Evolutionary conservation across 2,329 filamentous ascomycete genomes (phyloP).

Genomic region (Tolypocladium tundrense): DNA sequence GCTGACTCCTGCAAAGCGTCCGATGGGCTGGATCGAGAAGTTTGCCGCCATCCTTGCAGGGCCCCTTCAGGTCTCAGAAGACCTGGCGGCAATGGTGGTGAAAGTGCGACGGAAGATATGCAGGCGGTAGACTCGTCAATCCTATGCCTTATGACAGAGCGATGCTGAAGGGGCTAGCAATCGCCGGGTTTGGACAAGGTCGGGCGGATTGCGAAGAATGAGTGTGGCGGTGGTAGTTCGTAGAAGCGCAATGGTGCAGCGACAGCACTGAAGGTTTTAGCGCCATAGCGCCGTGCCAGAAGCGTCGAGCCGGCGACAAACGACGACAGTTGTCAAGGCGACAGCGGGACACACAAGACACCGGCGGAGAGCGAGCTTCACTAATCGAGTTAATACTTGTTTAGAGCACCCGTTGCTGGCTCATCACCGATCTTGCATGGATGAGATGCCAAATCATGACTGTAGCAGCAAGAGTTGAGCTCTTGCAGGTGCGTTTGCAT

Average conservation of each 20-base stretch:
- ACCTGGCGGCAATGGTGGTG: background rate
- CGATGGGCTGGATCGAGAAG: constrained; percentile 61
- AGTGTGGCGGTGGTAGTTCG: too few relatives aligned
- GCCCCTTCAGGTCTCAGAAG: background rate
- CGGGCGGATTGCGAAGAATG: background rate
- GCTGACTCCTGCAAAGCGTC: constrained; percentile 56
- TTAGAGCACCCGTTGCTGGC: too few relatives aligned
- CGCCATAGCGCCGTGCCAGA: background rate
- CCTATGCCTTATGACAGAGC: too few relatives aligned
- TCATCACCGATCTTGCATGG: background rate
- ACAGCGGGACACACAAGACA: background rate
- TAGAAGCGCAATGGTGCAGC: too few relatives aligned
- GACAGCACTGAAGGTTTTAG: background rate
- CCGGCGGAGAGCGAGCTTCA: background rate
- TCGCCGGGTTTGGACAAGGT: background rate
- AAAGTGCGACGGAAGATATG: background rate
- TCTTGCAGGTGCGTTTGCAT: background rate
- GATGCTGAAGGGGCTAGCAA: background rate
- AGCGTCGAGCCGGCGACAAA: background rate
- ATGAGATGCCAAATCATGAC: background rate
- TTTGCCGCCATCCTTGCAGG: constrained; percentile 14
- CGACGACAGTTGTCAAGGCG: background rate
- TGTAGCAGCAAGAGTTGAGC: background rate
- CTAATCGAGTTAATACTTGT: background rate
- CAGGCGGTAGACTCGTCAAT: background rate